Conservation (phyloP, 2,329 filamentous ascomycete genomes). For the Clathrospora elynae region DNA sequence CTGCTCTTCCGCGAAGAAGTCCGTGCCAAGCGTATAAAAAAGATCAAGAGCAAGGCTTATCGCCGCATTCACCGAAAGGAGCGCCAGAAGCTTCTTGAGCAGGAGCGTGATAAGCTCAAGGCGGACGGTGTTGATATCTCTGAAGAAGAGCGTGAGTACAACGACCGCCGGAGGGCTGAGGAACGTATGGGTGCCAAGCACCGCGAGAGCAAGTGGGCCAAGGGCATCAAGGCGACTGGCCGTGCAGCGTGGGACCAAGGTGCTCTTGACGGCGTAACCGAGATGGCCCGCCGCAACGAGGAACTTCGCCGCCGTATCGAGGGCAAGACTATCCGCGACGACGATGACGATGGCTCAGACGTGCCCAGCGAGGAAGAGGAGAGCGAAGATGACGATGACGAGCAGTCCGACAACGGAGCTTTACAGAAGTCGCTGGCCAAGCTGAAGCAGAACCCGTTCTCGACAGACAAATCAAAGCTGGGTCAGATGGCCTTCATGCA, state of each 20-base stretch:
- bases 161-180: constrained; percentile 77
- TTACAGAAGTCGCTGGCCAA: constrained; percentile 46
- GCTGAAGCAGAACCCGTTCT: constrained; percentile 54
- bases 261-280: constrained; percentile 74
- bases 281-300: constrained; percentile 82
- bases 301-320: constrained; percentile 80
- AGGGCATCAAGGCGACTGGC: constrained; percentile 77
- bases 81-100: constrained; percentile 62
- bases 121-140: constrained; percentile 65
- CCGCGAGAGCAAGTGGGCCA: constrained; percentile 90
- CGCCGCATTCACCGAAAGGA: constrained; percentile 88
- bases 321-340: constrained; percentile 65
- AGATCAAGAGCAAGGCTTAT: constrained; percentile 98
- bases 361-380: constrained; percentile 57
- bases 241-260: constrained; percentile 88
- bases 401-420: constrained; percentile 57
- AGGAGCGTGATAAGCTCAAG: constrained; percentile 62
- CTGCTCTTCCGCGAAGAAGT: constrained; percentile 87
- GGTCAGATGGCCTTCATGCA: constrained; percentile 94
- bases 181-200: constrained; percentile 86
- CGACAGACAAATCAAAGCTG: constrained; percentile 68
- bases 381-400: constrained; percentile 64
- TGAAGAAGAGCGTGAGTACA: constrained; percentile 67
- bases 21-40: constrained; percentile 90
- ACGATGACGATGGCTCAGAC: constrained; percentile 54